Conservation (phyloP, 2,329 filamentous ascomycete genomes). For the Pseudopyrenochaeta lycopersici region DNA sequence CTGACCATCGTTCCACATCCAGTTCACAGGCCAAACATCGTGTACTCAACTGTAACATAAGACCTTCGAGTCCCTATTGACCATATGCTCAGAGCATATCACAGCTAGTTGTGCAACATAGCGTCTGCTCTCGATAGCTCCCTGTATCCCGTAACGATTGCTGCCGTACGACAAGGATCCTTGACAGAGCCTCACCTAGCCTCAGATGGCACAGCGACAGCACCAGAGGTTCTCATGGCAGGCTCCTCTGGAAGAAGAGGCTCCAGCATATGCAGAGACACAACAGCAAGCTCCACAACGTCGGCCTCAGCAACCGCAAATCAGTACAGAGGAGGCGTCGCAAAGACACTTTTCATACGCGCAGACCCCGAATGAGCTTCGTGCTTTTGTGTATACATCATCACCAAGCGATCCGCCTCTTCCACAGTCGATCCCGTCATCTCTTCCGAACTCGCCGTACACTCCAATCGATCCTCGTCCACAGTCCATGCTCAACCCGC, state of each 20-base stretch:
- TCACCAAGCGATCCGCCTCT: conserved; percentile 36
- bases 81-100: not conserved
- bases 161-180: conserved; percentile 29
- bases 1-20: conserved; percentile 1
- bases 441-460: conserved; percentile 34
- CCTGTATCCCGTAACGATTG: not conserved
- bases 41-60: conserved; percentile 7
- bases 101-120: not conserved
- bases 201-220: conserved; percentile 18
- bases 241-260: conserved; percentile 30
- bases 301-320: conserved; percentile 19
- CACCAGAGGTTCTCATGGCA: conserved; percentile 49
- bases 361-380: conserved; percentile 46
- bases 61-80: not conserved
- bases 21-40: conserved; percentile 5
- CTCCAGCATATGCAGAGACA: conserved; percentile 17
- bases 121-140: not conserved
- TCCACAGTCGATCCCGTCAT: conserved; percentile 27
- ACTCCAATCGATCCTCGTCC: conserved; percentile 36
- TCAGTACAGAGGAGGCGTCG: conserved; percentile 25
- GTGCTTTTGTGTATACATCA: conserved; percentile 35
- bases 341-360: conserved; percentile 46
- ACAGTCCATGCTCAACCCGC: conserved; percentile 36
- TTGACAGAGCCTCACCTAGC: conserved; percentile 28
- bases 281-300: conserved; percentile 12